Conservation (phyloP, 1,284 basidiomycete genomes). For the Cystobasidiaceae sp. region DNA sequence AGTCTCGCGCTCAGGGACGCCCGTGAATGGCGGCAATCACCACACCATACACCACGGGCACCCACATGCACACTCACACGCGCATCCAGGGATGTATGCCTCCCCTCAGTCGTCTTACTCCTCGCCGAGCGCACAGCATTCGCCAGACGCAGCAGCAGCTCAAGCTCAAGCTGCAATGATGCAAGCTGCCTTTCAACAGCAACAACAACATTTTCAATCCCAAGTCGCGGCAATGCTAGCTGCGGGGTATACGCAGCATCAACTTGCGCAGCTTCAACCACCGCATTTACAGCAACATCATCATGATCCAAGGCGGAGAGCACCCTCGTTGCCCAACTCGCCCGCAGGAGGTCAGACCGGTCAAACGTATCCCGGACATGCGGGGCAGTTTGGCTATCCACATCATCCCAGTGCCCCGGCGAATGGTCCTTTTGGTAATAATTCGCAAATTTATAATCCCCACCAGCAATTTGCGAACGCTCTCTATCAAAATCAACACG, state of each 20-base stretch:
- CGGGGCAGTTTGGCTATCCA: not conserved
- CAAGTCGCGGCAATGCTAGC: slow-evolving; percentile 22
- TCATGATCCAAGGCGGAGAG: slow-evolving; percentile 24
- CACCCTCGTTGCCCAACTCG: slow-evolving; percentile 11
- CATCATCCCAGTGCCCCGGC: not conserved
- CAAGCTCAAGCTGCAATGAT: slow-evolving; percentile 20
- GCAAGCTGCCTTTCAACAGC: slow-evolving; percentile 26
- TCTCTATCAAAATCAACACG: not conserved
- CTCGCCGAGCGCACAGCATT: not conserved
- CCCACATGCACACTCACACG: too few species aligned
- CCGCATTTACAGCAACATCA: too few species aligned
- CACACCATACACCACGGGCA: too few species aligned
- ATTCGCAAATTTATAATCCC: not conserved
- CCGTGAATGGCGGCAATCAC: too few species aligned
- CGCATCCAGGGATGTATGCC: not conserved
- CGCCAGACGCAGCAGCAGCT: not conserved
- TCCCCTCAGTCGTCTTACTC: not conserved
- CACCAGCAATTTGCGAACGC: not conserved
- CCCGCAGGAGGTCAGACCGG: not conserved
- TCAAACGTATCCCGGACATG: not conserved
- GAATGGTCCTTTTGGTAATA: not conserved
- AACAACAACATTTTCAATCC: slow-evolving; percentile 24
- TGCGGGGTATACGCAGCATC: slow-evolving; percentile 17
- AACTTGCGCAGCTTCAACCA: slow-evolving; percentile 12
- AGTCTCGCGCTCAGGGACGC: not conserved